Base-by-base conservation (phyloP, 164 flowering plant species). In the Vitis riparia region DNA sequence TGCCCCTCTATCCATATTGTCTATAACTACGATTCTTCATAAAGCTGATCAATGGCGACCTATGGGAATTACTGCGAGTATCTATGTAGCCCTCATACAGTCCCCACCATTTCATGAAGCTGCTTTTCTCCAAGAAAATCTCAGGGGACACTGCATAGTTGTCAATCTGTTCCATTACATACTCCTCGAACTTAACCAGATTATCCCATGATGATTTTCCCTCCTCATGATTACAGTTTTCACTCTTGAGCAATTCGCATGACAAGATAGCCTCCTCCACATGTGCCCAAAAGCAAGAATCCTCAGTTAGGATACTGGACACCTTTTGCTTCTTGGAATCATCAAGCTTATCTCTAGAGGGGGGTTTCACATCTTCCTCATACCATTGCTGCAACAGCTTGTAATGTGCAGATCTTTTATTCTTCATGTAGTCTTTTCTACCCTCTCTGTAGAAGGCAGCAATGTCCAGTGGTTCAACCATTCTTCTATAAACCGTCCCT, bases 201-300 rank as follows among this genome's bases (percentile, higher is more conserved):
- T 69, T 66, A 11, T 7, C 15, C 16, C 23, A 55, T 7, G 44
- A 16, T 15, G 49, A 27, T 59, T 67, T 65, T 56, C 60, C 64
- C 29, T 73, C 50, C 3, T 13, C 73, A 3, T 1, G 61, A 19
- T 66, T 70, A 0, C 14, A 15, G 19, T 65, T 49, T 16, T 19
- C 73, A 32, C 51, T 66, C 11, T 27, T 69, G 69, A 81, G 27
- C 61, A 49, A 11, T 8, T 55, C 56, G 74, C 77, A 77, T 23
- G 65, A 69, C 14, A 75, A 75, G 2, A 63, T 12, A 49, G 88
- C 88, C 59, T 86, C 84, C 65, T 86, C 88, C 19, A 86, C 85
- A 53, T 76, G 48, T 27, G 82, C 88, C 88, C 90, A 86, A 50
- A 86, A 84, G 69, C 84, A 78, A 30, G 90, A 84, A 83, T 84